Base-by-base conservation (phyloP, 108 stramenopile species). In the Craspedostauros australis region DNA sequence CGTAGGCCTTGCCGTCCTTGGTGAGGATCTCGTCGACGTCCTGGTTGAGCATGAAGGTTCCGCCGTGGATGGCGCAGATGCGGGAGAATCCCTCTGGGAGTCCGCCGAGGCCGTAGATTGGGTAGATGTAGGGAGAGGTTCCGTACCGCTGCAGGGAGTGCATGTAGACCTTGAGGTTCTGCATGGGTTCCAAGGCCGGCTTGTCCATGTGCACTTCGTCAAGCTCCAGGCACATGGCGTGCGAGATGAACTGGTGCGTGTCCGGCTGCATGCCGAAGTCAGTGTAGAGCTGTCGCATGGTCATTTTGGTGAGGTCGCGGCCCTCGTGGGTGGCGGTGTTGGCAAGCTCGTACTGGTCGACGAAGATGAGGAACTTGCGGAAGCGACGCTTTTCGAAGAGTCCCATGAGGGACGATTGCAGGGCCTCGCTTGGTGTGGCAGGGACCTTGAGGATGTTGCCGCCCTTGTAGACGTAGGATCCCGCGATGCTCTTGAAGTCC, bases 21-120 rank as follows among this genome's bases (percentile, higher is more conserved):
- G 83, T 86, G 33, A 96, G 42, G 60, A 99, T 86, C 69, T 98
- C 96, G 56, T 99, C 94, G 34, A 99, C 84, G 54, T 95, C 94
- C 39, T 84, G 89, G 64, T 97, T 93, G 37, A 99, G 86, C 97
- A 99, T 99, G 74, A 99, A 97, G 39, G 96, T 97, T 62, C 97
- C 97, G 27, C 97, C 99, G 60, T 97, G 93, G 57, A 99, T 93
- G 24, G 99, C 99, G 62, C 95, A 96, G 39, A 98, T 84, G 32
- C 99, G 92, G 41, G 95, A 96, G 66, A 99, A 99, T 38, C 95
- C 95, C 74, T 99, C 99, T 12, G 99, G 99, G 32, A 99, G 82
- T 18, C 95, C 93, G 21, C 96, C 95, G 44, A 99, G 82, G 39
- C 99, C 99, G 60, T 98, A 99, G 41, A 95, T 67, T 29, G 99